Conservation (phyloP, 2,329 filamentous ascomycete genomes). For the Stachybotrys chartarum region DNA sequence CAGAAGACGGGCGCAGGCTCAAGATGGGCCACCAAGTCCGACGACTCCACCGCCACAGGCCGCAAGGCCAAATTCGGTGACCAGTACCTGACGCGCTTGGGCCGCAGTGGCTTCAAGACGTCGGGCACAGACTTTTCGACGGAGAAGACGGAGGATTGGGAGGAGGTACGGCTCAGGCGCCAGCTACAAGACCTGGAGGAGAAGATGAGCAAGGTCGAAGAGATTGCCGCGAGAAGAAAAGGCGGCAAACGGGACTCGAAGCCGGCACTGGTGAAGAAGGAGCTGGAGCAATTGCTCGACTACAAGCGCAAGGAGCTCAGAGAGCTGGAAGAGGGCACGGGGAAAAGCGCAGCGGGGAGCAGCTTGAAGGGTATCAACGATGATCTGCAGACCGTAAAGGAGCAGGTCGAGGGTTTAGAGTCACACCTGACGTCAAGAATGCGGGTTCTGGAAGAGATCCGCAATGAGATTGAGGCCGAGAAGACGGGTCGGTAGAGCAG, state of each 20-base stretch:
- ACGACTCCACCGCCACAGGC: slow-evolving; percentile 75
- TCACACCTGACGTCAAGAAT: slow-evolving; percentile 71
- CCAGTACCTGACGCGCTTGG: slow-evolving; percentile 86
- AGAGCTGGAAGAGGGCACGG: slow-evolving; percentile 66
- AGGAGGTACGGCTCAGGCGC: slow-evolving; percentile 90
- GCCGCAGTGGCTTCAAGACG: slow-evolving; percentile 73
- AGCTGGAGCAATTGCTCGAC: slow-evolving; percentile 88
- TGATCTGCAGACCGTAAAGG: slow-evolving; percentile 82
- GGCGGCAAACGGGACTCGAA: slow-evolving; percentile 66
- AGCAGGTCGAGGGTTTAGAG: slow-evolving; percentile 90
- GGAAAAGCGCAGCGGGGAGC: slow-evolving; percentile 61
- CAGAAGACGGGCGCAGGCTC: slow-evolving; percentile 56
- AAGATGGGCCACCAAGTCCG: slow-evolving; percentile 71
- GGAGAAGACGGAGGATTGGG: slow-evolving; percentile 90
- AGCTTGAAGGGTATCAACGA: slow-evolving; percentile 72
- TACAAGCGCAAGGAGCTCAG: slow-evolving; percentile 80
- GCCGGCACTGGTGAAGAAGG: slow-evolving; percentile 86
- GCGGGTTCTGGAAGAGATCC: slow-evolving; percentile 67
- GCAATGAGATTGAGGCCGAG: slow-evolving; percentile 80
- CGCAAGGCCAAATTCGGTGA: slow-evolving; percentile 97
- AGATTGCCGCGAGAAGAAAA: slow-evolving; percentile 57
- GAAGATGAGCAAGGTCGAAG: slow-evolving; percentile 78
- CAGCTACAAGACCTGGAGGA: slow-evolving; percentile 84
- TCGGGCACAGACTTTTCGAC: slow-evolving; percentile 85
- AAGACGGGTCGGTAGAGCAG: slow-evolving; percentile 46